Evolutionary conservation across 106 monocot genomes (phyloP).

Genomic region (Dendrobium catenatum): DNA sequence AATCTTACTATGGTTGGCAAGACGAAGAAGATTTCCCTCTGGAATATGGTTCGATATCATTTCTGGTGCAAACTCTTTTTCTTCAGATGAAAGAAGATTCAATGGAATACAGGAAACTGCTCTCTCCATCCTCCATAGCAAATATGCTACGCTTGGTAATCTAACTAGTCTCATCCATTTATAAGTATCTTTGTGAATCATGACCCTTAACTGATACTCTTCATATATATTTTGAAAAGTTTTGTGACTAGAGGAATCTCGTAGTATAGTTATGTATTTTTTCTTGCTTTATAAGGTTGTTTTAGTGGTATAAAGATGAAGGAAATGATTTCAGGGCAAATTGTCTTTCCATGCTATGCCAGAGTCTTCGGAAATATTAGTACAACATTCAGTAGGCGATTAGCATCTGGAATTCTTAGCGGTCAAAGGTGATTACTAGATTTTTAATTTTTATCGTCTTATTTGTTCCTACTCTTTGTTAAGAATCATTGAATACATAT

Average conservation of each 20-base stretch:
- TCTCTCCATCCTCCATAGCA: conserved; percentile 55
- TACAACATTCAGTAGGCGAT: conserved; percentile 22
- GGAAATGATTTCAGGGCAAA: conserved; percentile 34
- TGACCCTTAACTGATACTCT: background rate
- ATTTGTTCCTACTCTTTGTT: background rate
- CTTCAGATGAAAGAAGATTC: background rate
- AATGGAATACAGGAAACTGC: background rate
- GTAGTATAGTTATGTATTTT: background rate
- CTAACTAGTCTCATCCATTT: background rate
- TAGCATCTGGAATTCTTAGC: conserved; percentile 42
- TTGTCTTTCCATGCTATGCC: conserved; percentile 36
- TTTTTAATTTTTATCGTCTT: background rate
- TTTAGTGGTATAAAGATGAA: background rate
- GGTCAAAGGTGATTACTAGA: conserved; percentile 45
- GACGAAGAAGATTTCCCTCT: conserved; percentile 65
- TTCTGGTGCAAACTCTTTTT: background rate
- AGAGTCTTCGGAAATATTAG: conserved; percentile 29
- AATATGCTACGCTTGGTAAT: conserved; percentile 74
- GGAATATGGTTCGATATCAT: conserved; percentile 65
- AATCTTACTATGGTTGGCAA: conserved; percentile 55
- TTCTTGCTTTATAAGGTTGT: background rate
- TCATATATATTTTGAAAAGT: background rate
- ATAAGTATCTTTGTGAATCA: background rate
- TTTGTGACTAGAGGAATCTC: background rate
- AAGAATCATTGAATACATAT: background rate